phyloP scores from a whole-genome alignment of 306 rosid genomes.

The Oxytropis ochrocephala region DNA sequence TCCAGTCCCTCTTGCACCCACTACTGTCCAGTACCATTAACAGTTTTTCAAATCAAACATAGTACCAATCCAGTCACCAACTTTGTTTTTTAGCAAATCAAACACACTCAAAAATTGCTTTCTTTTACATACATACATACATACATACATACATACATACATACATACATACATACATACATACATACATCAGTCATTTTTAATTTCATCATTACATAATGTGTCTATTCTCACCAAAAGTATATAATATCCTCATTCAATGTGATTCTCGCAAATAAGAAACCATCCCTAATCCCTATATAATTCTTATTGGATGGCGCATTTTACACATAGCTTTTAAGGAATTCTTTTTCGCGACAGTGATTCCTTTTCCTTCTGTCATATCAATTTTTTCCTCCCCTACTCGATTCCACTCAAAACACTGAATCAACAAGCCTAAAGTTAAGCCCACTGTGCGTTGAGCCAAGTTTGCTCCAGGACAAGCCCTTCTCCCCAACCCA shows the following conservation, averaged over 20 bases:
- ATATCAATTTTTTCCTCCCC: slow-evolving; percentile 30
- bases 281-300: background rate
- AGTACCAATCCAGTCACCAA: too few relatives aligned
- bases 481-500: slow-evolving; percentile 45
- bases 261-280: background rate
- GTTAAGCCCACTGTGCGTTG: slow-evolving; percentile 29
- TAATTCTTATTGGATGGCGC: background rate
- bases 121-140: too few relatives aligned
- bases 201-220: background rate
- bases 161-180: too few relatives aligned
- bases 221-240: background rate
- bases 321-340: slow-evolving; percentile 42
- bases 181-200: too few relatives aligned
- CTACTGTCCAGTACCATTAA: too few relatives aligned
- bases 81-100: too few relatives aligned
- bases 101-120: too few relatives aligned
- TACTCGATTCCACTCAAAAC: slow-evolving; percentile 41
- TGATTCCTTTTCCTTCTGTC: slow-evolving; percentile 23
- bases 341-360: slow-evolving; percentile 26
- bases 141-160: too few relatives aligned
- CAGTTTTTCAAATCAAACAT: too few relatives aligned
- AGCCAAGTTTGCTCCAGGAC: slow-evolving; percentile 38
- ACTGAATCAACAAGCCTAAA: slow-evolving; percentile 36
- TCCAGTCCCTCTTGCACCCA: too few relatives aligned
- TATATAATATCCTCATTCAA: too few relatives aligned